Conservation (phyloP, 768 basidiomycete genomes). For the Russula ochroleuca region DNA sequence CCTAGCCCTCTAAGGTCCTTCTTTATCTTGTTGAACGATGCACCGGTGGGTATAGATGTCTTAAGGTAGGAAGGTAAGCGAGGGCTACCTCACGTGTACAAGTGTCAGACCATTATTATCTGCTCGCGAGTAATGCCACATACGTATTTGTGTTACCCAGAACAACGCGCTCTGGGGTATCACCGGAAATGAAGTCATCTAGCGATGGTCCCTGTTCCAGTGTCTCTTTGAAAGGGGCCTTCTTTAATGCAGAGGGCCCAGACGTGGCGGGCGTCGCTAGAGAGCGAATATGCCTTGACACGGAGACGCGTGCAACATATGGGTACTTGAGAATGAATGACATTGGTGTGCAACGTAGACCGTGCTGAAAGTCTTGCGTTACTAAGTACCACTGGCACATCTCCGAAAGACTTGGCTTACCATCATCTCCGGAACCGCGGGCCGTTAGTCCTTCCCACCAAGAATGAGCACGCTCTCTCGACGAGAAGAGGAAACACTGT, state of each 20-base stretch:
- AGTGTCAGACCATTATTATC: not conserved
- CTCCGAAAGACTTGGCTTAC: not conserved
- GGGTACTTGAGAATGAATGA: constrained; percentile 22
- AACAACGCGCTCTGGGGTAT: constrained; percentile 54
- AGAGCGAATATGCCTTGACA: constrained; percentile 11
- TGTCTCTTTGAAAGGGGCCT: constrained; percentile 46
- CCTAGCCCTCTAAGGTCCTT: constrained; percentile 88
- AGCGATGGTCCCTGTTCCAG: constrained; percentile 67
- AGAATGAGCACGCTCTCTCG: constrained; percentile 80
- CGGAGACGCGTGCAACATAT: constrained; percentile 15
- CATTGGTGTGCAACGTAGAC: not conserved
- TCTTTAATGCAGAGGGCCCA: constrained; percentile 44
- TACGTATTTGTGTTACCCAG: constrained; percentile 70
- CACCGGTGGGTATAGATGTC: constrained; percentile 86
- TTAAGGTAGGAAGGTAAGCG: constrained; percentile 85
- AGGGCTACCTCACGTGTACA: constrained; percentile 47
- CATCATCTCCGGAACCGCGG: constrained; percentile 7
- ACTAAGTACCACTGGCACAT: not conserved
- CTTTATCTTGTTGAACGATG: constrained; percentile 89
- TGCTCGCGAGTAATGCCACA: constrained; percentile 29
- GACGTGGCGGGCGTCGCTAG: constrained; percentile 36
- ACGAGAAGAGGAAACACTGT: constrained; percentile 80
- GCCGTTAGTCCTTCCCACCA: not conserved
- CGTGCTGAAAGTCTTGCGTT: not conserved
- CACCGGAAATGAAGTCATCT: constrained; percentile 75